phyloP scores from a whole-genome alignment of 768 basidiomycete species.

The Boletus tomentosulus region DNA sequence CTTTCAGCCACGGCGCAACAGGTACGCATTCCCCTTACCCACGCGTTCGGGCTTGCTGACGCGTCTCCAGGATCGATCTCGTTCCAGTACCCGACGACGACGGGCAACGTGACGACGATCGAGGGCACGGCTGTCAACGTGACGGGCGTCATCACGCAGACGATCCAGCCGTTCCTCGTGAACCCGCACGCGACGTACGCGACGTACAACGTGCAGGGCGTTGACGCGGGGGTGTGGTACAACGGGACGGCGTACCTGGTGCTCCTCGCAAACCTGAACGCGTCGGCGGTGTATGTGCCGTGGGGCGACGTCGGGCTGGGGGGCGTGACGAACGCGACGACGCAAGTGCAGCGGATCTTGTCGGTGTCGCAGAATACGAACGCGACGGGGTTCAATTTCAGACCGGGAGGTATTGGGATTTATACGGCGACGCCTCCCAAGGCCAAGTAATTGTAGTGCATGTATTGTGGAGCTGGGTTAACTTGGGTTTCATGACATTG shows the following conservation, averaged over 20 bases:
- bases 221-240: conserved; percentile 23
- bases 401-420: conserved; percentile 18
- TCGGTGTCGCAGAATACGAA: conserved; percentile 13
- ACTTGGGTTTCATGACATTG: background rate
- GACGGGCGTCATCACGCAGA: background rate
- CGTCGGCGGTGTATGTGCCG: conserved; percentile 3
- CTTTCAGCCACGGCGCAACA: conserved; percentile 25
- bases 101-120: conserved; percentile 21
- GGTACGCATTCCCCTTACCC: conserved; percentile 5
- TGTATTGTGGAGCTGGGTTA: background rate
- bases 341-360: conserved; percentile 16
- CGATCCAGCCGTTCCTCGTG: conserved; percentile 23
- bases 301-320: conserved; percentile 19
- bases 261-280: conserved; percentile 13
- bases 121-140: conserved; percentile 15
- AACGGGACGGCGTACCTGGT: conserved; percentile 23
- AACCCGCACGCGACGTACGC: conserved; percentile 3
- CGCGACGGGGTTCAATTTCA: conserved; percentile 18
- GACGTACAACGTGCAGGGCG: conserved; percentile 13
- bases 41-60: background rate
- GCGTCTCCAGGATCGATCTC: conserved; percentile 23
- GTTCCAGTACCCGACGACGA: conserved; percentile 24
- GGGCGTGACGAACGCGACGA: conserved; percentile 9
- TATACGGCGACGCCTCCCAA: conserved; percentile 14
- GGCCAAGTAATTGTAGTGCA: background rate